Base-by-base conservation (phyloP, 2,329 filamentous ascomycete genomes). In the Trichoderma afroharzianum region DNA sequence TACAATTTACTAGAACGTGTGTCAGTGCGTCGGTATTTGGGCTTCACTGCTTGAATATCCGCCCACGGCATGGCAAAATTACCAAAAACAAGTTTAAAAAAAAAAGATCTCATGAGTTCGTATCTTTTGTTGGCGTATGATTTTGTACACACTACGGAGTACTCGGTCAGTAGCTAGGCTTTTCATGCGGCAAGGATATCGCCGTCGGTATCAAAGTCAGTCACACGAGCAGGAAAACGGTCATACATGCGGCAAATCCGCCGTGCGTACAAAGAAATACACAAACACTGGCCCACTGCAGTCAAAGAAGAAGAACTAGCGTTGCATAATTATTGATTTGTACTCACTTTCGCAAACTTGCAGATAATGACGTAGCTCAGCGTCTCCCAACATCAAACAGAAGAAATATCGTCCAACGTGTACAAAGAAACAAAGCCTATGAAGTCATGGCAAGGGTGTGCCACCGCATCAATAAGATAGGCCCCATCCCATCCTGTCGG, bases 61-160 rank as follows among this genome's bases (percentile, higher is more conserved):
- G n/a, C n/a, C 5, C 36, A 68, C 33, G 33, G n/a, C 64, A 59
- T 57, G 28, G 53, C n/a, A 68, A 59, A 59, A 47, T 47, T 26
- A 50, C 39, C 64, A 58, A 59, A 59, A 68, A 59, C 53, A 68
- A 59, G 18, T 59, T 68, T 21, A 59, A 68, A 59, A 59, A 57
- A 55, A 53, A 1, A 64, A 63, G 7, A 64, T 43, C 11, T 6
- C 11, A 50, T 15, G 26, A 24, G 18, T 2, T 2, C 8, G 7
- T 64, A 8, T 18, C 6, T 21, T 24, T 24, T 18, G 4, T n/a
- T 4, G 3, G 12, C 11, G 28, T 53, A 18, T 32, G 4, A 30
- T 15, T 32, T 5, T 15, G n/a, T 30, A 32, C 18, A 36, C 18
- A 21, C 3, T 30, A n/a, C 15, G 59, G 14, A 18, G 2, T 15